Evolutionary conservation across 177 flowering plant genomes (phyloP), one percentile per base, ranked within the genome.

Genomic region (Tripterygium wilfordii): DNA sequence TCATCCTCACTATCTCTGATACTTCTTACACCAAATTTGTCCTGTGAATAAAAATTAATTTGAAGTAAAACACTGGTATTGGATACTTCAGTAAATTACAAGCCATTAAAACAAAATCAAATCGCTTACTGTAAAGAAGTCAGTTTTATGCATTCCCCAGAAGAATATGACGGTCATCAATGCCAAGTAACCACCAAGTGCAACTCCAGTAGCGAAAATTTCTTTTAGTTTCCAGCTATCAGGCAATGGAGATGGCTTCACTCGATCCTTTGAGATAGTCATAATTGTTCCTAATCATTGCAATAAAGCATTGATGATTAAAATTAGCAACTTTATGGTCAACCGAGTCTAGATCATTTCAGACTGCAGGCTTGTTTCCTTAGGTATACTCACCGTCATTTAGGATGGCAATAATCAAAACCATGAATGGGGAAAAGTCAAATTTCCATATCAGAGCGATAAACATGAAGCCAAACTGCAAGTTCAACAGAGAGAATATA

Each of bases 181-280:
- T 9, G 86, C 86, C 53, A 75, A 56, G 74, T 80, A 80, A 8
- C 83, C 80, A 48, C 86, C 86, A 45, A 80, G 77, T 26, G 70
- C 80, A 21, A 80, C 45, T 3, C 86, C 86, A n/a, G 86, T 80
- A 23, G 86, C 83, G 25, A 80, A 79, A 17, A 79, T 79, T 38
- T 79, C 85, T 29, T 65, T 74, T 26, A 79, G 57, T 43, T 77
- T 79, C 85, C 85, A 20, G 7, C n/a, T n/a, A n/a, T n/a, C n/a
- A n/a, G n/a, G n/a, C n/a, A n/a, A n/a, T n/a, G 86, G 86, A 52
- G 86, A 80, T 39, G 86, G 83, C 68, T 77, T 77, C 26, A 80
- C 86, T 42, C 86, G 52, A 43, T 79, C 85, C 75, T 79, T 79
- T 26, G 85, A 79, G 57, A 79, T 79, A 16, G 85, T 79, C 86